Conservation (phyloP, 257 asterid species). For the Petunia axillaris region DNA sequence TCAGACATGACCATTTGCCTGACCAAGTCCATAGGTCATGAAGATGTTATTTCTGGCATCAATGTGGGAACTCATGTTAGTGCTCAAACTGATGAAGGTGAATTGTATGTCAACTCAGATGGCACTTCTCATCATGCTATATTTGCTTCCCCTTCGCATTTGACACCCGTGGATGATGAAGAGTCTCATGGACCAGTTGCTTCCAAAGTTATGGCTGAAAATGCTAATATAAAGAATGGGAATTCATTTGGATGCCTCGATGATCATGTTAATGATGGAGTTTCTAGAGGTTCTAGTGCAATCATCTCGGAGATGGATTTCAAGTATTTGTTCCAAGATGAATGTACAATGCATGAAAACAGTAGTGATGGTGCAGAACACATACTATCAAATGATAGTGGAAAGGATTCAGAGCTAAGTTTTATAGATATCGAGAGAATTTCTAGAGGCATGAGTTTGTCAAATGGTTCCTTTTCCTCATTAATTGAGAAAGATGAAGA, state of each 20-base stretch:
- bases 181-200: slow-evolving; percentile 48
- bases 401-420: slow-evolving; percentile 28
- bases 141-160: background rate
- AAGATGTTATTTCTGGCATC: slow-evolving; percentile 25
- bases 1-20: slow-evolving; percentile 26
- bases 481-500: slow-evolving; percentile 34
- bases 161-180: slow-evolving; percentile 24
- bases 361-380: slow-evolving; percentile 21
- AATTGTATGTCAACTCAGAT: slow-evolving; percentile 25
- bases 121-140: slow-evolving; percentile 28
- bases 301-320: slow-evolving; percentile 48
- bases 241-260: slow-evolving; percentile 15
- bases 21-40: slow-evolving; percentile 34
- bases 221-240: slow-evolving; percentile 33
- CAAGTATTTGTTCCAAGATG: slow-evolving; percentile 38
- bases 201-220: slow-evolving; percentile 39
- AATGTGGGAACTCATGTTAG: slow-evolving; percentile 27
- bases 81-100: slow-evolving; percentile 27
- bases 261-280: slow-evolving; percentile 24
- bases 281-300: slow-evolving; percentile 33
- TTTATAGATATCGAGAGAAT: slow-evolving; percentile 26
- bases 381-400: slow-evolving; percentile 22
- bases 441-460: slow-evolving; percentile 33
- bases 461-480: slow-evolving; percentile 35
- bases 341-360: slow-evolving; percentile 37